Percentiles rank a stretch among this genome's conserved stretches.
phyloP scores from a whole-genome alignment of 2,329 filamentous ascomycete species.

The Penicillium sp. region DNA sequence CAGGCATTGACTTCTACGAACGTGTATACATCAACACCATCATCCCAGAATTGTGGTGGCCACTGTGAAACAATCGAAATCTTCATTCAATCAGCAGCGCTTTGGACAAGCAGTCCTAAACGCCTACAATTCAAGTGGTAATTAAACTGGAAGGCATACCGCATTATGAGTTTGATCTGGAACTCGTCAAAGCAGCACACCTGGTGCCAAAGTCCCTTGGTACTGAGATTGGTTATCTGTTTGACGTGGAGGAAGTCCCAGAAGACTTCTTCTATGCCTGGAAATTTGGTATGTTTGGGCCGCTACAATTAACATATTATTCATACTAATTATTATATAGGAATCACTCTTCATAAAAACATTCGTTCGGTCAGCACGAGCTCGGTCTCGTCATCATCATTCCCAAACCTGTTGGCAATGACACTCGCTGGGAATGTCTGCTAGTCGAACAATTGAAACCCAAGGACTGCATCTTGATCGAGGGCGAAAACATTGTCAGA shows the following conservation, averaged over 20 bases:
- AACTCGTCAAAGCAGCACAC: background rate
- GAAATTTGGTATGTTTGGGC: background rate
- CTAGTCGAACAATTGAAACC: background rate
- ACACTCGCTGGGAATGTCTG: background rate
- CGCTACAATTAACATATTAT: too few species aligned
- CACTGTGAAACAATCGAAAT: background rate
- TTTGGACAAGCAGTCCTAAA: background rate
- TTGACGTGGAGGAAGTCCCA: background rate
- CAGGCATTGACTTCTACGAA: constrained; percentile 4
- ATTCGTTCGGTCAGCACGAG: background rate
- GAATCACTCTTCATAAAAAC: background rate
- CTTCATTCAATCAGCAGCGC: background rate
- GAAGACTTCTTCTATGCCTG: constrained; percentile 6
- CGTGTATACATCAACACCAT: background rate
- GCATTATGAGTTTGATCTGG: too few species aligned
- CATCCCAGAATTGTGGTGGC: background rate
- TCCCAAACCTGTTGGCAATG: background rate
- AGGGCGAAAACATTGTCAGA: too few species aligned
- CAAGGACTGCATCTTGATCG: background rate
- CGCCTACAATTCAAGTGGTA: background rate
- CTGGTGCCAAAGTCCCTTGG: constrained; percentile 1
- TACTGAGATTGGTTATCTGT: background rate
- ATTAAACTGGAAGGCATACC: background rate
- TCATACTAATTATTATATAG: background rate
- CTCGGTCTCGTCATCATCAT: background rate